A percentile compares a stretch with the other conserved stretches of the same genome.
Evolutionary conservation across 78 protist species (phyloP).

Genomic region (Dictyostelium citrinum): DNA sequence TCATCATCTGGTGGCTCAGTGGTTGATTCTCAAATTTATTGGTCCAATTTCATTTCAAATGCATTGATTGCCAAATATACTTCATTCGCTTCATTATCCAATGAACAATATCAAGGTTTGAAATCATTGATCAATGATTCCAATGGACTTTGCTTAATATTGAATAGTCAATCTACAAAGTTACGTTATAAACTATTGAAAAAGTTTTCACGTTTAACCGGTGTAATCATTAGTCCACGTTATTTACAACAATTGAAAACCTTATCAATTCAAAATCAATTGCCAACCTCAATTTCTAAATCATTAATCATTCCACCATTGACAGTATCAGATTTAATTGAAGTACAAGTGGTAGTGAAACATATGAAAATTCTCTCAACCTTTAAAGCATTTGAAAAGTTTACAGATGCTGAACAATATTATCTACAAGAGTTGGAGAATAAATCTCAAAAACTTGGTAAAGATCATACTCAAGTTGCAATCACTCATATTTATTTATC

Average conservation of each 20-base stretch:
- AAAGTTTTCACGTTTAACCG: constrained; percentile 32
- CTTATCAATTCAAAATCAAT: neutral
- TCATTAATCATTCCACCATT: neutral
- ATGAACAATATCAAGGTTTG: neutral
- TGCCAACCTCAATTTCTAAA: neutral
- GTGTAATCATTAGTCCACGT: constrained; percentile 10
- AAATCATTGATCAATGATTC: neutral
- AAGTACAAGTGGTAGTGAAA: constrained; percentile 38
- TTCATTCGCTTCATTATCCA: neutral
- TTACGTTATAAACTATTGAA: constrained; percentile 29
- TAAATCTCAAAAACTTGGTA: constrained; percentile 37
- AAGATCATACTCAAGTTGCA: constrained; percentile 54
- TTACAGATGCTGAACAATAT: constrained; percentile 45
- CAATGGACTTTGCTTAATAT: neutral
- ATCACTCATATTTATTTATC: constrained; percentile 42
- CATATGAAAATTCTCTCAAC: constrained; percentile 50
- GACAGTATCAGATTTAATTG: neutral
- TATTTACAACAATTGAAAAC: neutral
- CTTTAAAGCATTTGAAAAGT: constrained; percentile 51
- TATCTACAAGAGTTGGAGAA: constrained; percentile 30
- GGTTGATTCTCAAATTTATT: neutral
- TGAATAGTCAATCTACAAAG: neutral
- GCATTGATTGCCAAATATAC: constrained; percentile 21
- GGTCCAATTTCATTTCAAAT: constrained; percentile 29
- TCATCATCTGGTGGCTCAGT: neutral